A percentile compares a stretch with the other conserved stretches of the same genome.
These are phyloP conservation scores for Tuber aestivum DNA, from an alignment of 495 filamentous ascomycete species.

Conservation along the genomic window DNA sequence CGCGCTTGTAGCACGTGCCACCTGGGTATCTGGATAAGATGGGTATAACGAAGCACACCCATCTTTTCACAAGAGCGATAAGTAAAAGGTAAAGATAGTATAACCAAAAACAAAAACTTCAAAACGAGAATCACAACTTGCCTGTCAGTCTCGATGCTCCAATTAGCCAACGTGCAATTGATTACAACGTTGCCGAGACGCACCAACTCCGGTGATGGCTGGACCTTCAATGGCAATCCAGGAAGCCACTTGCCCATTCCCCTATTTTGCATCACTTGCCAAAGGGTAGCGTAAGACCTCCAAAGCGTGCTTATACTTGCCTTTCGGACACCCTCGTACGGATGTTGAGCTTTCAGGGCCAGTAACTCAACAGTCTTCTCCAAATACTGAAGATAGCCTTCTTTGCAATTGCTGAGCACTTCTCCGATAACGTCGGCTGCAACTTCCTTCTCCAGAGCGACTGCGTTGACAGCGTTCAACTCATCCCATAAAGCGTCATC, in stretches of 20 bases:
- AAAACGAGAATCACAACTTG: constrained; percentile 49
- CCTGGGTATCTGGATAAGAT: constrained; percentile 95
- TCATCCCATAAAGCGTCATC: constrained; percentile 48
- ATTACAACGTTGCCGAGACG: constrained; percentile 85
- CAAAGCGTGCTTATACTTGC: constrained; percentile 82
- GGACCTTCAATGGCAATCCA: constrained; percentile 73
- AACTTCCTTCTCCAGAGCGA: constrained; percentile 95
- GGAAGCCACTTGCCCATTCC: constrained; percentile 78
- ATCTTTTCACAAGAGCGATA: constrained; percentile 58
- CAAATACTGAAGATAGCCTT: constrained; percentile 74
- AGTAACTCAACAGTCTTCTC: constrained; percentile 82
- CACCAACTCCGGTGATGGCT: constrained; percentile 67
- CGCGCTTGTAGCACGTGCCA: constrained; percentile 87
- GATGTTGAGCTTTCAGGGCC: constrained; percentile 72
- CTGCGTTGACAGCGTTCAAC: constrained; percentile 67
- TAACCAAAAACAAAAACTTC: constrained; percentile 23
- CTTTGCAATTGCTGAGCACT: constrained; percentile 75
- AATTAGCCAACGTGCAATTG: constrained; percentile 73
- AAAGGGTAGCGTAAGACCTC: constrained; percentile 87
- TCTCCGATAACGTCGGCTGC: constrained; percentile 92
- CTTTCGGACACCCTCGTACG: constrained; percentile 89
- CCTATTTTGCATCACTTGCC: constrained; percentile 73
- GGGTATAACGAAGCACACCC: constrained; percentile 88
- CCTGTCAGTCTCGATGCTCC: constrained; percentile 88
- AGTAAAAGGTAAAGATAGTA: constrained; percentile 29